Evolutionary conservation across 805 yeast genomes (phyloP), one percentile per base, ranked within the genome.

Genomic region (Barnettozyma sp.): DNA sequence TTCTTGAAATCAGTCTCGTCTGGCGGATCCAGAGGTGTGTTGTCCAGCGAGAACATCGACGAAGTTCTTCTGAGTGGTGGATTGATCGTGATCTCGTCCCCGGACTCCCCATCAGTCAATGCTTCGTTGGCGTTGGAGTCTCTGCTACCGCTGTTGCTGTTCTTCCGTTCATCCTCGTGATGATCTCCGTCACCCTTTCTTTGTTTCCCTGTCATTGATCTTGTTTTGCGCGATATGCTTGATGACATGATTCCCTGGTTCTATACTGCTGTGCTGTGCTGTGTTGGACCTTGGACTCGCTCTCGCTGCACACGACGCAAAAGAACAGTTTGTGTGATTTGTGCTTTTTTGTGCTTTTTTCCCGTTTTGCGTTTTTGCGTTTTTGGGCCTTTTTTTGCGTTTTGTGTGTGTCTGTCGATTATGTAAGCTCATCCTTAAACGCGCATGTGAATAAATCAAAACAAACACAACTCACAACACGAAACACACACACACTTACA

Each of bases 1-100:
- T 80, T 84, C 42, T 72, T 68, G 51, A 85, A 79, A 57, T 90
- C 94, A 13, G 68, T 68, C 39, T 77, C 77, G 50, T 82, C 84
- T 8, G 92, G 90, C 30, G 83, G 79, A 9, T 86, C 88, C 46
- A 82, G 63, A 20, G 79, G 80, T 5, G 64, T 57, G 12, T 32
- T 36, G 27, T 52, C 52, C 12, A 69, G 43, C 33, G 71, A 52
- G 43, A 77, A 62, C 52, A 76, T 59, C 46, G 81, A 63, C 43
- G 81, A 74, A 13, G 79, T 66, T 40, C 75, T 70, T 48, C 47
- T 46, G 7, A 40, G 16, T 14, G 43, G 45, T 13, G 49, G 46
- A 17, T 40, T 42, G 21, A 40, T 38, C n/a, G 30, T 22, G 6
- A 40, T 7, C 19, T 43, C 48, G 22, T 43, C 52, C 5, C 45